Percentiles rank a stretch among this genome's conserved stretches.
phyloP scores from a whole-genome alignment of 2,329 filamentous ascomycete genomes.

The Cladosporium oxysporum region DNA sequence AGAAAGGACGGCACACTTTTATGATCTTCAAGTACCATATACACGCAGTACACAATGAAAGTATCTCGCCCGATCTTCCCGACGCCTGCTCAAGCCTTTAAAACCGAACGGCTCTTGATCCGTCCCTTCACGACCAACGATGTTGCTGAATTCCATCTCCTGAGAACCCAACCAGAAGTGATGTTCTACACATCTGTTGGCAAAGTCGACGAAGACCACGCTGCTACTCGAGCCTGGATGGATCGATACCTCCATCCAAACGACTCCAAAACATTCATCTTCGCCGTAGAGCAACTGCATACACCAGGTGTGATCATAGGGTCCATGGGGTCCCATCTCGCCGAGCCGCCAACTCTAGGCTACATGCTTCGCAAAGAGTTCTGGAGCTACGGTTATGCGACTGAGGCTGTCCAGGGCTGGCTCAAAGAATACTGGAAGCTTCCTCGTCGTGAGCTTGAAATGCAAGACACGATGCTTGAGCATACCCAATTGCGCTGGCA shows the following conservation, averaged over 20 bases:
- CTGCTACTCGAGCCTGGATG: constrained; percentile 4
- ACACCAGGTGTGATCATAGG: constrained; percentile 1
- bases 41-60: not conserved
- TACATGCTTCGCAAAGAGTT: constrained; percentile 9
- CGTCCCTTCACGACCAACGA: not conserved
- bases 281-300: not conserved
- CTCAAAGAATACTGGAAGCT: constrained; percentile 9
- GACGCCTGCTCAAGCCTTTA: not conserved
- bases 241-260: constrained; percentile 2
- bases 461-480: not conserved
- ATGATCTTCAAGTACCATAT: not conserved
- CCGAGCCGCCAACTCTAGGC: not conserved
- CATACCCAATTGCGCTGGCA: not conserved
- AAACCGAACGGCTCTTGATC: not conserved
- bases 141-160: constrained; percentile 6
- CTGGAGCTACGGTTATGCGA: not conserved
- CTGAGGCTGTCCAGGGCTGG: constrained; percentile 10
- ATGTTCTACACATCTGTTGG: not conserved
- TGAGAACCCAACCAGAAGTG: constrained; percentile 9
- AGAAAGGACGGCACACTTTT: not conserved
- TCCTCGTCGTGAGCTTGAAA: not conserved
- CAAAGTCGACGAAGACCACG: constrained; percentile 1
- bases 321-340: not conserved
- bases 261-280: constrained; percentile 1
- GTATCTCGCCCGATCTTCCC: not conserved